Evolutionary conservation across 2,329 filamentous ascomycete genomes (phyloP).

Genomic region (Penicillium sp.): DNA sequence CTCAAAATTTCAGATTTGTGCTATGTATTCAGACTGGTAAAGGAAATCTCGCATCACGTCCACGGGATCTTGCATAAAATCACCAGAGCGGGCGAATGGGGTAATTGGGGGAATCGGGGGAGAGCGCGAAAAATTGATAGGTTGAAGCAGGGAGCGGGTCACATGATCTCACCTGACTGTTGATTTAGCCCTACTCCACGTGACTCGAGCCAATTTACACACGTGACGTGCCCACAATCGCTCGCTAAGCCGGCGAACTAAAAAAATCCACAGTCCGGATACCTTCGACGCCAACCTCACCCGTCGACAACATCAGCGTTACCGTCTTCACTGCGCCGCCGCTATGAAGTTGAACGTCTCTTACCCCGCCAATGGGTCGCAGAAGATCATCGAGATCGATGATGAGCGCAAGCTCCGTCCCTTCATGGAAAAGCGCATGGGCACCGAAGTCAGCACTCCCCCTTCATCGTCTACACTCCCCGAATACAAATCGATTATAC

Average conservation of each 20-base stretch:
- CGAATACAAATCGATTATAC: constrained; percentile 8
- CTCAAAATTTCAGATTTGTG: too few species aligned
- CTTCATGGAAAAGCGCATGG: constrained; percentile 97
- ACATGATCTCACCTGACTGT: constrained; percentile 18
- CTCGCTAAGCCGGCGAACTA: constrained; percentile 39
- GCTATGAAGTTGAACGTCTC: constrained; percentile 76
- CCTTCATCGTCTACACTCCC: constrained; percentile 18
- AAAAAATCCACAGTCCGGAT: constrained; percentile 42
- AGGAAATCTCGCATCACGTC: neutral
- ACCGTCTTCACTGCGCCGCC: constrained; percentile 51
- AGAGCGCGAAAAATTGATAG: neutral
- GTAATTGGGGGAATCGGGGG: neutral
- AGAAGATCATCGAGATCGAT: constrained; percentile 98
- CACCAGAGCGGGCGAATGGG: neutral
- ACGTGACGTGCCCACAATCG: constrained; percentile 43
- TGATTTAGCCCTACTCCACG: constrained; percentile 15
- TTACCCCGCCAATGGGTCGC: constrained; percentile 98
- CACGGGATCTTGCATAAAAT: neutral
- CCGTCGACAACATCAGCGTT: constrained; percentile 46
- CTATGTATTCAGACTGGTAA: too few species aligned
- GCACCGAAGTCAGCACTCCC: constrained; percentile 52
- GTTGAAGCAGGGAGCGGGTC: neutral
- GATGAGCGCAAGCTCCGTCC: constrained; percentile 99
- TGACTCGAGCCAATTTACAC: constrained; percentile 27
- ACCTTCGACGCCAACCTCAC: constrained; percentile 42